Base-by-base conservation (phyloP, 106 monocot species). In the Ottelia alismoides region DNA sequence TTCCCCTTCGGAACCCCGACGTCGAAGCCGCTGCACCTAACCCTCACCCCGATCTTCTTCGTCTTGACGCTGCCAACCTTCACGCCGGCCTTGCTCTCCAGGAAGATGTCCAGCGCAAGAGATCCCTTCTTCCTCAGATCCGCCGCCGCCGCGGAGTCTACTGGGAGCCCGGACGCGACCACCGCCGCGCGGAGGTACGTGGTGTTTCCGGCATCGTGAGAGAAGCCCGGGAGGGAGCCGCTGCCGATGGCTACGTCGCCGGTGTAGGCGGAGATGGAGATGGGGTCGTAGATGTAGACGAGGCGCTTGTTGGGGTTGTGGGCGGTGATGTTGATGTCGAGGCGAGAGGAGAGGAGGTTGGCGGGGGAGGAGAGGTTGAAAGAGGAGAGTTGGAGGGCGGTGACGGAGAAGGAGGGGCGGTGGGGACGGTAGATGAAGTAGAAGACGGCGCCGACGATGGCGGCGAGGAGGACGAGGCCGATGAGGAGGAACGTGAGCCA, bases 51-150 rank as follows among this genome's bases (percentile, higher is more conserved):
- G 19, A 80, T 47, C 54, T 71, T 73, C 74, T 74, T 77, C 27
- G 77, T 86, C 52, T 70, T 81, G 22, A 74, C 2, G 0, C 69
- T 44, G 2, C 85, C 85, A 18, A 86, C 31, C 56, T 71, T 73
- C 6, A 86, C 74, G 2, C 80, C 80, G 21, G 76, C 85, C 57
- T 68, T 77, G 11, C 80, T 86, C 57, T 86, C 85, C 28, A 86
- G 30, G 29, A 60, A 66, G 48, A 86, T 57, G 49, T 52, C 59
- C 29, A 77, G 48, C 52, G 58, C 56, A 11, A 85, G 23, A n/a
- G 20, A 56, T 18, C 52, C 61, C 57, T 61, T 73, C 67, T 76
- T 76, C 73, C 57, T 80, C 64, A 84, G 65, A 69, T 67, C 64
- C 17, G 63, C 32, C 16, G 56, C 66, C 23, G 60, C 47, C 2